Percentiles rank a stretch among this genome's conserved stretches.
Conservation (phyloP, 2,329 filamentous ascomycete species). For the Ceratocystis alfenasii region DNA sequence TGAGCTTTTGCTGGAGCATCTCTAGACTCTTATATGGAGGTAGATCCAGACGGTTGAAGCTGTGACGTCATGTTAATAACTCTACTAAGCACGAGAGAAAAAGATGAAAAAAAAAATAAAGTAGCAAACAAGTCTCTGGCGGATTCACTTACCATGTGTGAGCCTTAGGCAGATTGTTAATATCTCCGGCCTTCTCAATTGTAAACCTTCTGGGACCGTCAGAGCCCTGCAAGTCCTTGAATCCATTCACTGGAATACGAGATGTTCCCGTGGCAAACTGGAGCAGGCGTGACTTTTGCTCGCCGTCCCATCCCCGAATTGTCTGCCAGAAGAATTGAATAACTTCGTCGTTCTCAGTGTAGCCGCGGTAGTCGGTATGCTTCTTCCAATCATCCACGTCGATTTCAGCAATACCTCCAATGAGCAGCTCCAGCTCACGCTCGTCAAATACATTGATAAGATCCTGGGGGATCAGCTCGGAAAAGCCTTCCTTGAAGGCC, state of each 20-base stretch:
- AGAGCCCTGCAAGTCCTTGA: constrained; percentile 96
- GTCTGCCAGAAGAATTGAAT: constrained; percentile 99
- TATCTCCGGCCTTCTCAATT: constrained; percentile 92
- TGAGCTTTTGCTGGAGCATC: constrained; percentile 74
- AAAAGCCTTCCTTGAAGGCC: constrained; percentile 93
- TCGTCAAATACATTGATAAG: constrained; percentile 98
- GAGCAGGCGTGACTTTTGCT: constrained; percentile 90
- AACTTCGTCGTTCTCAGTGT: constrained; percentile 94
- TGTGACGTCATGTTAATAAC: constrained; percentile 31
- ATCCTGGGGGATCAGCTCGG: constrained; percentile 91
- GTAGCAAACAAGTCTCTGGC: not conserved
- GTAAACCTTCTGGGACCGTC: constrained; percentile 93
- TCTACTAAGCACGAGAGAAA: not conserved
- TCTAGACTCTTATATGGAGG: constrained; percentile 87
- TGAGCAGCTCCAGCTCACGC: constrained; percentile 87
- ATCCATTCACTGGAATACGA: constrained; percentile 95
- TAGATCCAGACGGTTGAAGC: constrained; percentile 93
- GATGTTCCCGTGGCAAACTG: constrained; percentile 97
- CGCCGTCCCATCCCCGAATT: constrained; percentile 91
- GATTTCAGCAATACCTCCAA: constrained; percentile 98
- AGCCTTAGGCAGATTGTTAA: constrained; percentile 83
- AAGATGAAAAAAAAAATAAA: not conserved
- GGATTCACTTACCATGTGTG: constrained; percentile 76
- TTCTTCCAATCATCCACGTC: constrained; percentile 99
- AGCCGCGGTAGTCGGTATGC: constrained; percentile 96